Evolutionary conservation across 2,329 filamentous ascomycete species (phyloP).

Genomic region (Xylaria digitata): DNA sequence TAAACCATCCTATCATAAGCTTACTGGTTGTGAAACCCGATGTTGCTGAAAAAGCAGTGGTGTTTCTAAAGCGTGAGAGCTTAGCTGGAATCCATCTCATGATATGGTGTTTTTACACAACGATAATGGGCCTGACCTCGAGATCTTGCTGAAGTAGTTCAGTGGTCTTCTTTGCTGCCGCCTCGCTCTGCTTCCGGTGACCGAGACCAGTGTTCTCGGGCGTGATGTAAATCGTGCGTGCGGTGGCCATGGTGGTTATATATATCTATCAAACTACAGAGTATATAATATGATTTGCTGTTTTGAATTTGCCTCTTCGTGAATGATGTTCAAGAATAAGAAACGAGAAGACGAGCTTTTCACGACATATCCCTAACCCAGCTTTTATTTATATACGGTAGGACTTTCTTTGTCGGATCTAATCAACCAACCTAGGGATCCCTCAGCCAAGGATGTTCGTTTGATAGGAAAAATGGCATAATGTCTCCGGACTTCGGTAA

Average conservation of each 20-base stretch:
- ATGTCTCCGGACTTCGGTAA: constrained; percentile 9
- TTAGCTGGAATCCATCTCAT: background rate
- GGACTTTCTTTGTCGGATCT: background rate
- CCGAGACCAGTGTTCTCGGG: constrained; percentile 64
- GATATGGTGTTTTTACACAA: background rate
- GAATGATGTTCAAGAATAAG: constrained; percentile 1
- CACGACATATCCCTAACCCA: background rate
- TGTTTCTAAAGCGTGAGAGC: constrained; percentile 57
- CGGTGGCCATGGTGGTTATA: constrained; percentile 57
- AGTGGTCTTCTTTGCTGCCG: constrained; percentile 71
- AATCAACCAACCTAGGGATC: background rate
- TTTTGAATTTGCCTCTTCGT: constrained; percentile 18
- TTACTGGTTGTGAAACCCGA: constrained; percentile 85
- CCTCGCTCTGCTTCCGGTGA: constrained; percentile 60
- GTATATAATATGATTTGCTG: constrained; percentile 8
- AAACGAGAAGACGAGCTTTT: constrained; percentile 1
- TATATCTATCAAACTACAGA: constrained; percentile 11
- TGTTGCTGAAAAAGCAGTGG: constrained; percentile 83
- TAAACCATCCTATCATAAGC: constrained; percentile 18
- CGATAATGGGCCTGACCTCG: constrained; percentile 54
- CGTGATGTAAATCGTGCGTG: constrained; percentile 61
- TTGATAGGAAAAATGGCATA: background rate
- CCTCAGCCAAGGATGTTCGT: background rate
- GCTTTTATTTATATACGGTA: background rate
- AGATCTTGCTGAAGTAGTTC: constrained; percentile 82